These are phyloP conservation scores for Lantana camara DNA, from an alignment of 257 asterid genomes.

Conservation along the genomic window DNA sequence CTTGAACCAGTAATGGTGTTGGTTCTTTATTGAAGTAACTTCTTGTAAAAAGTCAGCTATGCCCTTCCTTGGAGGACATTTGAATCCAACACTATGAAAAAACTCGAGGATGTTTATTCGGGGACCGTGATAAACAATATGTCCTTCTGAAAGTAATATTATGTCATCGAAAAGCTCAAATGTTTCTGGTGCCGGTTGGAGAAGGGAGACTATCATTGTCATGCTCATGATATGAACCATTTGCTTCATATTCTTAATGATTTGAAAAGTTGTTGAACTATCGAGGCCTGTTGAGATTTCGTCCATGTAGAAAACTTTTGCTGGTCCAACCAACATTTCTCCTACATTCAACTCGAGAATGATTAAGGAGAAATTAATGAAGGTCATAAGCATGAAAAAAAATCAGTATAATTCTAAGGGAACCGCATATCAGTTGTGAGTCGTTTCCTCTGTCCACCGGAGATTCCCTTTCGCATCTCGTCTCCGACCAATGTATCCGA, in stretches of 20 bases:
- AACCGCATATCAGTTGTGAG: slow-evolving; percentile 11
- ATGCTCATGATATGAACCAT: slow-evolving; percentile 39
- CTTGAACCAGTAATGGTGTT: slow-evolving; percentile 50
- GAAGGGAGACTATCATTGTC: slow-evolving; percentile 52
- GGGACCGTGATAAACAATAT: slow-evolving; percentile 60
- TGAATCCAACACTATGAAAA: slow-evolving; percentile 49
- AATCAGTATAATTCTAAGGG: too few relatives aligned
- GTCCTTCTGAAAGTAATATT: slow-evolving; percentile 52
- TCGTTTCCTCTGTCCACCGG: slow-evolving; percentile 31
- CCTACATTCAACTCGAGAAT: slow-evolving; percentile 25
- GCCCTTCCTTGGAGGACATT: slow-evolving; percentile 58
- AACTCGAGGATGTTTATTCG: slow-evolving; percentile 42
- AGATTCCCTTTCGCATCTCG: slow-evolving; percentile 29
- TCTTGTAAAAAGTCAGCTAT: slow-evolving; percentile 66
- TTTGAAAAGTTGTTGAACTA: slow-evolving; percentile 61
- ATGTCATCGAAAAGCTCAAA: slow-evolving; percentile 55
- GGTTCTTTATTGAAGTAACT: slow-evolving; percentile 58
- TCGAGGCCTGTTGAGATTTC: slow-evolving; percentile 63
- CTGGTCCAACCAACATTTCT: slow-evolving; percentile 62
- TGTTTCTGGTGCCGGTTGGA: slow-evolving; percentile 66
- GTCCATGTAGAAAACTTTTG: slow-evolving; percentile 49
- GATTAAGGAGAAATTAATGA: too few relatives aligned
- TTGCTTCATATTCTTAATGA: slow-evolving; percentile 47
- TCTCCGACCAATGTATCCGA: slow-evolving; percentile 29
- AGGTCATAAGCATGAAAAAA: too few relatives aligned